phyloP scores from a whole-genome alignment of 345 rosid species.

The Cochlearia excelsa region DNA sequence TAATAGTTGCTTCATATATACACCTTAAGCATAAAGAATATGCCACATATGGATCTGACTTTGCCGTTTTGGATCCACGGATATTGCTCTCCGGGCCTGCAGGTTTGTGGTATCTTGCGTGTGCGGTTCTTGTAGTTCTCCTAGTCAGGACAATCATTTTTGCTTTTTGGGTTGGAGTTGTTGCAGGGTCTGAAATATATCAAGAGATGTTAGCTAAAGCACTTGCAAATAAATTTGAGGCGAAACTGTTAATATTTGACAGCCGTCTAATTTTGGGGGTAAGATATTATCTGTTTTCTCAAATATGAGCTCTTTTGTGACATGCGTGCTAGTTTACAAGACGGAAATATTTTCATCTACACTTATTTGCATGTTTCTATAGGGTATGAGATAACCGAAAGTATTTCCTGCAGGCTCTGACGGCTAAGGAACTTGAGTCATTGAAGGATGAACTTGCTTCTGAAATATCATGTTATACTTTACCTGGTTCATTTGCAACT shows the following conservation, averaged over 20 bases:
- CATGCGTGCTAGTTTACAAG: slow-evolving; percentile 9
- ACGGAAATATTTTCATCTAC: not conserved
- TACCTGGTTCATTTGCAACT: slow-evolving; percentile 50
- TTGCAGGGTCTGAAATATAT: slow-evolving; percentile 88
- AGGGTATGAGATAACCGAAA: no score
- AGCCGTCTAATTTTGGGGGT: slow-evolving; percentile 75
- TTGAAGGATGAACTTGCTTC: no score
- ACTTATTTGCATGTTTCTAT: slow-evolving; percentile 13
- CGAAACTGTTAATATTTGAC: slow-evolving; percentile 70
- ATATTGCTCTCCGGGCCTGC: slow-evolving; percentile 94
- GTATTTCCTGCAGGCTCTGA: slow-evolving; percentile 59
- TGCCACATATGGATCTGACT: slow-evolving; percentile 68
- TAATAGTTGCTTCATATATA: slow-evolving; percentile 73
- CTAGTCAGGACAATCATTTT: slow-evolving; percentile 17
- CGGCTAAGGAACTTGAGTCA: no score
- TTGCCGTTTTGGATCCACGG: slow-evolving; percentile 69
- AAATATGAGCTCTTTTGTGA: not conserved
- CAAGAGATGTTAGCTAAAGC: slow-evolving; percentile 88
- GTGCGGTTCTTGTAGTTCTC: slow-evolving; percentile 16
- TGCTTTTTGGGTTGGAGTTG: slow-evolving; percentile 17
- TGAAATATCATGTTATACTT: no score
- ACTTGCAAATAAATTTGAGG: slow-evolving; percentile 77
- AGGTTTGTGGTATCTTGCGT: slow-evolving; percentile 46
- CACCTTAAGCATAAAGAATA: slow-evolving; percentile 78
- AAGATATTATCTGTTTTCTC: slow-evolving; percentile 40